A percentile compares a stretch with the other conserved stretches of the same genome.
These are phyloP conservation scores for Cercospora sp. DNA, from an alignment of 2,329 filamentous ascomycete species.

Conservation along the genomic window DNA sequence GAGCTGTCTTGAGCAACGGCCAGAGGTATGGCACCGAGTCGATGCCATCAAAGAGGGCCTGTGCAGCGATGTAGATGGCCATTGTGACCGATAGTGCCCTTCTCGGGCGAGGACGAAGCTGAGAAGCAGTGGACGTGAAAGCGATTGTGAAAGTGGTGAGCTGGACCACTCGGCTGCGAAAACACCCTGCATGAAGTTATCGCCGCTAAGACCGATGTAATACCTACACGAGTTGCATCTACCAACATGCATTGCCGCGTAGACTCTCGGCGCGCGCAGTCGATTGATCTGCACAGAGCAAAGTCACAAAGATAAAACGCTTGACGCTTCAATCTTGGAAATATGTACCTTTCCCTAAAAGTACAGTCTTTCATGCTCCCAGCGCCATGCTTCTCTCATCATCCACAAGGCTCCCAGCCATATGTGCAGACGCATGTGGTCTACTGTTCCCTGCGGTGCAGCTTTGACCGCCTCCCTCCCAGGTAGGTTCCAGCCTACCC, in stretches of 20 bases:
- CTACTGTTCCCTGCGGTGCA: neutral
- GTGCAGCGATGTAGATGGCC: conserved; percentile 61
- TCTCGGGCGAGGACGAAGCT: neutral
- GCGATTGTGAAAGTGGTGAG: neutral
- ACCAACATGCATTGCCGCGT: neutral
- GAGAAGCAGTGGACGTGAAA: neutral
- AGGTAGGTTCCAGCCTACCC: neutral
- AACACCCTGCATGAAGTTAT: conserved; percentile 6
- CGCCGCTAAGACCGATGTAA: neutral
- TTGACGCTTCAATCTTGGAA: neutral
- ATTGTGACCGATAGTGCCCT: conserved; percentile 43
- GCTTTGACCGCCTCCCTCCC: neutral
- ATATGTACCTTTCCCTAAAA: neutral
- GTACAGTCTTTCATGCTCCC: neutral
- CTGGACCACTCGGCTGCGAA: neutral
- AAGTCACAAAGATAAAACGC: neutral
- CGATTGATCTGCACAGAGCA: neutral
- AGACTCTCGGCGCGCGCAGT: neutral
- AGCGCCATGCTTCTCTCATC: neutral
- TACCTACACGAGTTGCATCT: neutral
- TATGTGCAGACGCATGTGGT: conserved; percentile 4
- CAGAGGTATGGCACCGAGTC: conserved; percentile 46
- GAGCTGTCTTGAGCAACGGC: conserved; percentile 50
- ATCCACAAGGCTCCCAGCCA: neutral
- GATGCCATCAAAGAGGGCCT: conserved; percentile 57